A percentile compares a stretch with the other conserved stretches of the same genome.
Evolutionary conservation across 306 rosid genomes (phyloP).

Genomic region (Crotalaria pallida): DNA sequence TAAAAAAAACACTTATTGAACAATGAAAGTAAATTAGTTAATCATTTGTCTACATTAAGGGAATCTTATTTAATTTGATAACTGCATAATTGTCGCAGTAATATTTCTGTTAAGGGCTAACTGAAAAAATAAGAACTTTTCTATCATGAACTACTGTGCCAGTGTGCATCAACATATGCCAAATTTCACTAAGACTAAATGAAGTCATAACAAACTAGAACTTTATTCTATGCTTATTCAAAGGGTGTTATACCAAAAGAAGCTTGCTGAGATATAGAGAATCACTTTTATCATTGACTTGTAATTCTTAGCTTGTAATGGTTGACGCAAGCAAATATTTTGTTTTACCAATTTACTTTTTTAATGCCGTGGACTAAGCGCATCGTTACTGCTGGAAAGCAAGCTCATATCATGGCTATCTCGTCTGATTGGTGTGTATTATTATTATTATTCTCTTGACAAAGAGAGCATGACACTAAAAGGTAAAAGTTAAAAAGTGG

Average conservation of each 20-base stretch:
- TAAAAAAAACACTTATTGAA: not conserved
- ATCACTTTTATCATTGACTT: conserved; percentile 24
- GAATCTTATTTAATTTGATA: not conserved
- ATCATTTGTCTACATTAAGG: not conserved
- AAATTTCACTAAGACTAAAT: not conserved
- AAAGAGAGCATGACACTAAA: conserved; percentile 8
- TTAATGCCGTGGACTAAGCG: conserved; percentile 11
- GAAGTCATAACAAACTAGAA: not conserved
- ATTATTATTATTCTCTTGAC: conserved; percentile 36
- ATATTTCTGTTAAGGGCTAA: not conserved
- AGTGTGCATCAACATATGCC: not conserved
- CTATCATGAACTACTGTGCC: not conserved
- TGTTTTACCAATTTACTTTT: not conserved
- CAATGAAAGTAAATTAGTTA: not conserved
- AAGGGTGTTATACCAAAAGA: conserved; percentile 1
- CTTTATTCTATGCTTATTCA: not conserved
- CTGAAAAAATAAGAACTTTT: not conserved
- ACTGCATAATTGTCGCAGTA: not conserved
- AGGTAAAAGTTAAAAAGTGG: conserved; percentile 23
- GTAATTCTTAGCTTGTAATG: too few relatives aligned
- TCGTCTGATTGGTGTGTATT: conserved; percentile 27
- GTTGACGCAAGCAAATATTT: not conserved
- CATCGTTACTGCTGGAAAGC: conserved; percentile 40
- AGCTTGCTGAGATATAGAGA: conserved; percentile 6
- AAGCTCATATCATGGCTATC: conserved; percentile 28